Conservation (phyloP, 306 rosid species). For the Prunus mume region DNA sequence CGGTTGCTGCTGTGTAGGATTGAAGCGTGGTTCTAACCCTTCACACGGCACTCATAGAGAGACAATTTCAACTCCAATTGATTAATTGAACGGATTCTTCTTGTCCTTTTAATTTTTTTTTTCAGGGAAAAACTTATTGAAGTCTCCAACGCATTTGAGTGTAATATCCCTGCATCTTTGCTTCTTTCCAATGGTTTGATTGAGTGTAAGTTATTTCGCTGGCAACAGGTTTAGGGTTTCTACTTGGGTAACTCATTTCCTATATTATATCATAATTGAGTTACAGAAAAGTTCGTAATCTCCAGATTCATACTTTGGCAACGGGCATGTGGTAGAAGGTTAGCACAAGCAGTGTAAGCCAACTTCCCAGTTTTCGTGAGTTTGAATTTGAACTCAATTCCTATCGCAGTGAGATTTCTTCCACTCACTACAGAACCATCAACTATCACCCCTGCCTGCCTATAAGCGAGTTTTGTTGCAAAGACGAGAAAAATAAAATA, state of each 20-base stretch:
- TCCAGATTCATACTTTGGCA: conserved; percentile 39
- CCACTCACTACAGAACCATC: conserved; percentile 62
- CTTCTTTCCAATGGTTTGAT: not conserved
- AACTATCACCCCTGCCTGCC: conserved; percentile 72
- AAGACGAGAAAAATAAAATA: not conserved
- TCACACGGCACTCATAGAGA: not conserved
- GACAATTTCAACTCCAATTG: not conserved
- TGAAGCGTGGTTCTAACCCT: not conserved
- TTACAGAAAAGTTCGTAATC: not conserved
- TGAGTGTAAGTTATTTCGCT: not conserved
- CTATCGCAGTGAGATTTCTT: conserved; percentile 62
- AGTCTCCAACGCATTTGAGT: not conserved
- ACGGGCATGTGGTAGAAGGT: conserved; percentile 49
- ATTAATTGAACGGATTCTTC: not conserved
- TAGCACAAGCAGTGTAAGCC: conserved; percentile 52
- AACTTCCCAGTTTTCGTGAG: conserved; percentile 38
- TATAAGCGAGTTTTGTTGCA: conserved; percentile 15
- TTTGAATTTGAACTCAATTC: conserved; percentile 50
- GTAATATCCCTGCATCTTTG: not conserved
- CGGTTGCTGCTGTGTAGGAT: not conserved
- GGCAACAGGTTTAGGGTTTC: not conserved
- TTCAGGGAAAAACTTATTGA: not conserved
- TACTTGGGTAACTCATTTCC: too few species aligned
- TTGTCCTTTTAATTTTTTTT: not conserved
- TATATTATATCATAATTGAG: too few species aligned